Evolutionary conservation across 2,329 filamentous ascomycete genomes (phyloP).

Genomic region (Exophiala sp.): DNA sequence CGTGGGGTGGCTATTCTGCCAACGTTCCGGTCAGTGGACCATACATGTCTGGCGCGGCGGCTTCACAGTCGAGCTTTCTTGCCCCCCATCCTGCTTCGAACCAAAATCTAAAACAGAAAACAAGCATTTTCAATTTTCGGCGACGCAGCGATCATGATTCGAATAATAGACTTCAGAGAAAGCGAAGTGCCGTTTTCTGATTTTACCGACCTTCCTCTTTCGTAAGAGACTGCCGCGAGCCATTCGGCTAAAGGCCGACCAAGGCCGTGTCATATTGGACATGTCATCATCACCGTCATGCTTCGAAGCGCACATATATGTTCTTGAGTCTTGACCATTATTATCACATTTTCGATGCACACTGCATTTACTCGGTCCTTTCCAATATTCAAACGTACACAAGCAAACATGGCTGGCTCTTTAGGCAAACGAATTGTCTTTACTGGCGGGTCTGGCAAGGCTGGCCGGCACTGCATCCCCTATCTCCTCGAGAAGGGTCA

Average conservation of each 20-base stretch:
- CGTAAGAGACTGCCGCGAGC: background rate
- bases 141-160: constrained; percentile 33
- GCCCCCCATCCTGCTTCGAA: constrained; percentile 9
- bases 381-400: background rate
- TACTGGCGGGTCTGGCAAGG: constrained; percentile 56
- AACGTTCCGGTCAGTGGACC: constrained; percentile 17
- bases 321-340: background rate
- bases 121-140: constrained; percentile 45
- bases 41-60: constrained; percentile 29
- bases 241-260: constrained; percentile 12
- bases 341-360: background rate
- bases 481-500: constrained; percentile 51
- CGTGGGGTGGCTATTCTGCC: constrained; percentile 8
- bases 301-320: background rate
- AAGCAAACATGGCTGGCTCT: constrained; percentile 14
- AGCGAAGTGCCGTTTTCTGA: constrained; percentile 47
- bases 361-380: background rate
- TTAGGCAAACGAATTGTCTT: constrained; percentile 46
- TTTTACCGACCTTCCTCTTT: constrained; percentile 18
- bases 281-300: constrained; percentile 16
- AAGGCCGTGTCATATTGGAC: background rate
- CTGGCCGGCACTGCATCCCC: constrained; percentile 53
- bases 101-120: constrained; percentile 36
- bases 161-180: constrained; percentile 38
- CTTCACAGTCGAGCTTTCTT: constrained; percentile 24